Conservation (phyloP, 2,329 filamentous ascomycete species). For the Monosporascus cannonballus region DNA sequence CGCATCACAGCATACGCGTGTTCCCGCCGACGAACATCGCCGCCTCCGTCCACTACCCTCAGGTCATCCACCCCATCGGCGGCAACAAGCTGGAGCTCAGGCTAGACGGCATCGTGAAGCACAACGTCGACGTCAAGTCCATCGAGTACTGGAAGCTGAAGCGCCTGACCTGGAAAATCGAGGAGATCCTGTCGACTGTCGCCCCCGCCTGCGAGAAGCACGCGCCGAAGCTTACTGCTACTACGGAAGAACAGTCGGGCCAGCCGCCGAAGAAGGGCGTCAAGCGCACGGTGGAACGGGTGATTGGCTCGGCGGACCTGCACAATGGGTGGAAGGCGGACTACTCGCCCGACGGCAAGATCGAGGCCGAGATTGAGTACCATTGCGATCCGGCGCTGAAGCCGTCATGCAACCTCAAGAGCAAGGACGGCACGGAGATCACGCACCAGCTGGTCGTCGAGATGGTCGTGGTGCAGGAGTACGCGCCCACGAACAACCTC, state of each 20-base stretch:
- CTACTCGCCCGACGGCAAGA: constrained; percentile 50
- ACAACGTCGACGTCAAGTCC: constrained; percentile 62
- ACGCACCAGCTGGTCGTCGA: constrained; percentile 85
- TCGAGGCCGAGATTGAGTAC: constrained; percentile 80
- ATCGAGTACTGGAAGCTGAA: constrained; percentile 80
- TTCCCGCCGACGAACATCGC: constrained; percentile 96
- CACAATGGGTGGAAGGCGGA: constrained; percentile 86
- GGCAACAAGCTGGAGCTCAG: constrained; percentile 73
- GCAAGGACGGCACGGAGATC: constrained; percentile 68
- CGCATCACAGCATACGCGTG: constrained; percentile 86
- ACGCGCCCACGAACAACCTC: constrained; percentile 63
- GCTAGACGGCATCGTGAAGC: constrained; percentile 76
- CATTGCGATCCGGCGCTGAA: constrained; percentile 50
- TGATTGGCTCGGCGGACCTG: constrained; percentile 75
- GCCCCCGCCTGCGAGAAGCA: constrained; percentile 79
- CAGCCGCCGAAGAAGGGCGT: constrained; percentile 54
- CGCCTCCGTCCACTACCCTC: constrained; percentile 73
- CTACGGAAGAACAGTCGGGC: constrained; percentile 30
- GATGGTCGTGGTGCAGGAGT: constrained; percentile 91
- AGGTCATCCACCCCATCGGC: constrained; percentile 80
- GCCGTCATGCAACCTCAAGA: constrained; percentile 72
- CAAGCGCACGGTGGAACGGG: constrained; percentile 66
- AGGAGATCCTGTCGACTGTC: constrained; percentile 76
- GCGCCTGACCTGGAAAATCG: constrained; percentile 88
- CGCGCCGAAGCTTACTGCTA: constrained; percentile 37